These are phyloP conservation scores for Calocybe gambosa DNA, from an alignment of 1,284 basidiomycete genomes.

Conservation along the genomic window DNA sequence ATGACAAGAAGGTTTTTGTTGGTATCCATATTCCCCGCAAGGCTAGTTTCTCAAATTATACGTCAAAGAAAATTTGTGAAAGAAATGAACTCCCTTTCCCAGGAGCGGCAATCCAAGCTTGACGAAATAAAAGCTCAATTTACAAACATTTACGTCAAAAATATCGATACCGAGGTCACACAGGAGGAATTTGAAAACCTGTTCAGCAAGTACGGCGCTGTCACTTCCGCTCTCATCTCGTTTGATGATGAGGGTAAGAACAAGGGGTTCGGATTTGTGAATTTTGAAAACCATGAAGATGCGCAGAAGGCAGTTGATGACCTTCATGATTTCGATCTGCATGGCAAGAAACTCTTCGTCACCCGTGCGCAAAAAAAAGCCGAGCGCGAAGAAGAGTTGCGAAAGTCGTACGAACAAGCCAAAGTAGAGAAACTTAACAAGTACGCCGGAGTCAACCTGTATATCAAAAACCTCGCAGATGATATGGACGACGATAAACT, in stretches of 20 bases:
- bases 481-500: constrained; percentile 95
- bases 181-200: constrained; percentile 87
- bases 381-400: constrained; percentile 97
- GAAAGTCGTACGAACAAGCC: constrained; percentile 90
- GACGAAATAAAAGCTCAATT: constrained; percentile 97
- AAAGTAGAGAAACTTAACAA: constrained; percentile 98
- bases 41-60: constrained; percentile 31
- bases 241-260: constrained; percentile 83
- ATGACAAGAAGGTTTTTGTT: constrained; percentile 99
- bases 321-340: constrained; percentile 84
- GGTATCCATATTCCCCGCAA: constrained; percentile 98
- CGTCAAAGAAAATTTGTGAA: background rate
- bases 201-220: constrained; percentile 76
- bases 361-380: constrained; percentile 98
- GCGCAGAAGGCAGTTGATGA: constrained; percentile 87
- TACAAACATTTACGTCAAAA: constrained; percentile 99
- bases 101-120: constrained; percentile 96
- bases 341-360: constrained; percentile 92
- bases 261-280: constrained; percentile 99
- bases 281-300: constrained; percentile 90
- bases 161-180: constrained; percentile 81
- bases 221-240: constrained; percentile 87
- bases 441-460: constrained; percentile 98
- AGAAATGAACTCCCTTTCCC: constrained; percentile 3
- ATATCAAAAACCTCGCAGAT: constrained; percentile 97